Conservation (phyloP, 1,139 yeast genomes). For the Hemisphaericaspora subhashii region DNA sequence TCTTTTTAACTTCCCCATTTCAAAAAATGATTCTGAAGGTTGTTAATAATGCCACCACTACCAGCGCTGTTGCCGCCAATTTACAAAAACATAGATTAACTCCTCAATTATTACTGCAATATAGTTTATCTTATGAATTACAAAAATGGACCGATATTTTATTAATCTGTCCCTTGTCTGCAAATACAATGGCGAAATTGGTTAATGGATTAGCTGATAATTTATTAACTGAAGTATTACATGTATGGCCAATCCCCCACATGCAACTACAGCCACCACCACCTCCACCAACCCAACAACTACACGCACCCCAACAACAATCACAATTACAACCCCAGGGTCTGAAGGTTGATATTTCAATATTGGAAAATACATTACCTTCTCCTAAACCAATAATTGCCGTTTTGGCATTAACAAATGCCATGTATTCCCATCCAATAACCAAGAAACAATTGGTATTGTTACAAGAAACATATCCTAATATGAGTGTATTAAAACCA, state of each 20-base stretch:
- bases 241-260: slow-evolving; percentile 26
- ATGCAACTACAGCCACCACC: slow-evolving; percentile 6
- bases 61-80: no score
- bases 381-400: slow-evolving; percentile 29
- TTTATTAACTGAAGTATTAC: slow-evolving; percentile 26
- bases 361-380: slow-evolving; percentile 19
- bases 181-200: slow-evolving; percentile 31
- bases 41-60: slow-evolving; percentile 10
- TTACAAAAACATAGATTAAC: slow-evolving; percentile 5
- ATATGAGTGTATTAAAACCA: slow-evolving; percentile 29
- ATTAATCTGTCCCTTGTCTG: slow-evolving; percentile 31
- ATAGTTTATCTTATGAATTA: slow-evolving; percentile 21
- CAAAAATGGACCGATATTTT: slow-evolving; percentile 36
- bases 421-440: slow-evolving; percentile 34
- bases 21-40: slow-evolving; percentile 15
- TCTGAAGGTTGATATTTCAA: slow-evolving; percentile 18
- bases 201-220: slow-evolving; percentile 30
- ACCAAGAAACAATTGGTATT: slow-evolving; percentile 24
- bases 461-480: slow-evolving; percentile 28
- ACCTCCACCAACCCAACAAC: slow-evolving; percentile 1
- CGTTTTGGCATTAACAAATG: slow-evolving; percentile 27
- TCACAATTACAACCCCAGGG: slow-evolving; percentile 3
- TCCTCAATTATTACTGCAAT: slow-evolving; percentile 17
- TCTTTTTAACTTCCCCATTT: slow-evolving; percentile 18
- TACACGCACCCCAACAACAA: slow-evolving; percentile 7